Evolutionary conservation across 768 basidiomycete species (phyloP).

Genomic region (Mycena crocata): DNA sequence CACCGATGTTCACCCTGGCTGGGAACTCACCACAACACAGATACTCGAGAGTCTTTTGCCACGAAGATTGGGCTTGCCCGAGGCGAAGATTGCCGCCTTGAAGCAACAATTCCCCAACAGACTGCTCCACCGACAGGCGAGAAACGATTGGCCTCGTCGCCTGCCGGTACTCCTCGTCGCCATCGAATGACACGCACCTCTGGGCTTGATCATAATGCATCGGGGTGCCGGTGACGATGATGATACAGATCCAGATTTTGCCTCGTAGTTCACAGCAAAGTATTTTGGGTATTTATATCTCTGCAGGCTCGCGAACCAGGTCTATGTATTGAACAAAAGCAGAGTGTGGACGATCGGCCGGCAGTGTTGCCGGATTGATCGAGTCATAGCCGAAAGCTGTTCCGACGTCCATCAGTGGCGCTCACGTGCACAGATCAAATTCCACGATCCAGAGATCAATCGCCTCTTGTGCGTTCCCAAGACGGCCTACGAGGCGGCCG

Average conservation of each 20-base stretch:
- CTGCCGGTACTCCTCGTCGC: constrained; percentile 7
- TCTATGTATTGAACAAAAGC: too few species aligned
- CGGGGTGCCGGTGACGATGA: constrained; percentile 1
- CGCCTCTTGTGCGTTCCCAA: too few species aligned
- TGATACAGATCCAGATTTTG: background rate
- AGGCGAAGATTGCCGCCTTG: background rate
- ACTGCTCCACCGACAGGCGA: background rate
- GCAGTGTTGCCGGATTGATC: too few species aligned
- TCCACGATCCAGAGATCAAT: too few species aligned
- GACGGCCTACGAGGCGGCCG: too few species aligned
- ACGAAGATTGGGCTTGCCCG: background rate
- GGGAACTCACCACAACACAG: constrained; percentile 15
- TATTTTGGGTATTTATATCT: too few species aligned
- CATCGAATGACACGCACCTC: background rate
- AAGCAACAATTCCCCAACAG: background rate
- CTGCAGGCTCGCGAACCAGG: too few species aligned
- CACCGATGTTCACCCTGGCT: constrained; percentile 35
- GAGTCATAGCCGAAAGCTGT: too few species aligned
- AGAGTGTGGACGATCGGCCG: too few species aligned
- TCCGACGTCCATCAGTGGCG: too few species aligned
- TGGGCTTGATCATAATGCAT: background rate
- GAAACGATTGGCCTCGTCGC: constrained; percentile 11
- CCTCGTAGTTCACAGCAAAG: constrained; percentile 19
- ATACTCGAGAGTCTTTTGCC: constrained; percentile 1
- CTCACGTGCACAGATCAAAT: too few species aligned